Evolutionary conservation across 208 protist species (phyloP).

Genomic region (Angomonas desouzai): DNA sequence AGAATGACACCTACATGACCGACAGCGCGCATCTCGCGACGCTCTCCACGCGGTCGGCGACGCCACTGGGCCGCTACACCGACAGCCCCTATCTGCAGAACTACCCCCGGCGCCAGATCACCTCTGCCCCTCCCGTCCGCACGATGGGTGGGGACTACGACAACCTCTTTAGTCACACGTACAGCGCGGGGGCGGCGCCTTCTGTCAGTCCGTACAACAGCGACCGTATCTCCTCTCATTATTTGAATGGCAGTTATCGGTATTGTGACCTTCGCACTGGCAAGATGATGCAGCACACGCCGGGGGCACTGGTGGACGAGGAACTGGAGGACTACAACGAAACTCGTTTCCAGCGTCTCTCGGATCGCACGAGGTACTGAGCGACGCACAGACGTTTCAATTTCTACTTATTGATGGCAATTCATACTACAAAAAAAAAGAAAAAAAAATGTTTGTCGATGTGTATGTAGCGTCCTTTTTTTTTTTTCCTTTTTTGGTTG

Average conservation of each 20-base stretch:
- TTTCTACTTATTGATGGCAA: too few species aligned
- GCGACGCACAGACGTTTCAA: too few species aligned
- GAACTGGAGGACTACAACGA: not conserved
- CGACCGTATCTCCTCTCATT: not conserved
- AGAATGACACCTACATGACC: not conserved
- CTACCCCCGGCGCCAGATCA: not conserved
- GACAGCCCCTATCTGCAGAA: constrained; percentile 6
- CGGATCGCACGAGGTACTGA: not conserved
- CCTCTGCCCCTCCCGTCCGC: constrained; percentile 4
- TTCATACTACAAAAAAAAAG: too few species aligned
- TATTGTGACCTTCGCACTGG: not conserved
- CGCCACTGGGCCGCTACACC: not conserved
- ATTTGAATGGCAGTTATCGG: not conserved
- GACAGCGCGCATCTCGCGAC: not conserved
- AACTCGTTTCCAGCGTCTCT: not conserved
- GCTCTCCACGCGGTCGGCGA: not conserved
- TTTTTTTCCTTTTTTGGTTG: not conserved
- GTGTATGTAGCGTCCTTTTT: too few species aligned
- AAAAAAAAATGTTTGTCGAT: too few species aligned
- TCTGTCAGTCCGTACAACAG: not conserved
- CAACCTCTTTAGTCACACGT: not conserved
- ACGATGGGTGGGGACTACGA: not conserved
- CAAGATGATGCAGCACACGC: constrained; percentile 3
- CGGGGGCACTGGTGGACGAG: not conserved
- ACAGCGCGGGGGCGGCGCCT: not conserved